phyloP scores from a whole-genome alignment of 345 rosid genomes.

The Geranium rotundifolium region DNA sequence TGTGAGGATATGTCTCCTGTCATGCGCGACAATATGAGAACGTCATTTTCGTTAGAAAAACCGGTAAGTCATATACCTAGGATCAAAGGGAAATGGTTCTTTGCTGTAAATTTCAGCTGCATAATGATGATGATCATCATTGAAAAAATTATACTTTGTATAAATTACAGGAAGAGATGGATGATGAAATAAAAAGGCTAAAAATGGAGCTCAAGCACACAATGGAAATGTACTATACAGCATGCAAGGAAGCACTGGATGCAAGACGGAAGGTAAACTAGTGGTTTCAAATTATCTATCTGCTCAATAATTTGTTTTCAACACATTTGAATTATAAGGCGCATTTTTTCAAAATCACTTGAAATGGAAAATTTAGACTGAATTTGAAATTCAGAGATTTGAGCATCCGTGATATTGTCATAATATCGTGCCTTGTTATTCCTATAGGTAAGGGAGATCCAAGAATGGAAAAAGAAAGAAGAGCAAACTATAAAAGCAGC shows the following conservation, averaged over 20 bases:
- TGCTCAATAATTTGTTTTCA: too few species aligned
- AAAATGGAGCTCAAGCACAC: constrained; percentile 12
- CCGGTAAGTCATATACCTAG: background rate
- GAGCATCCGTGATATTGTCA: too few species aligned
- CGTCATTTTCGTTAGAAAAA: background rate
- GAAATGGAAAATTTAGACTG: too few species aligned
- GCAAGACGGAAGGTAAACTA: constrained; percentile 13
- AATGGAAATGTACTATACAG: constrained; percentile 15
- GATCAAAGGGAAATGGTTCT: background rate
- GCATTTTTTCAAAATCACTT: too few species aligned
- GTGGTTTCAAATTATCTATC: background rate
- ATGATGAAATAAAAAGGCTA: constrained; percentile 1
- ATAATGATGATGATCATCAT: too few species aligned
- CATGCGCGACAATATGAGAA: background rate
- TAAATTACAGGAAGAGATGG: background rate
- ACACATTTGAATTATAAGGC: too few species aligned
- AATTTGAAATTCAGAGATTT: too few species aligned
- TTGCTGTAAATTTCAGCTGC: too few species aligned
- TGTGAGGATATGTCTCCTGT: background rate
- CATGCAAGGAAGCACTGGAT: constrained; percentile 15
- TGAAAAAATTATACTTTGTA: too few species aligned
- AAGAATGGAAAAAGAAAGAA: constrained; percentile 12
- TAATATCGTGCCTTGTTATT: background rate
- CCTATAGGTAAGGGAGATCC: constrained; percentile 11
- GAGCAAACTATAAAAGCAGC: constrained; percentile 7